Base-by-base conservation (phyloP, 2,329 filamentous ascomycete species). In the Delphinella strobiligena region DNA sequence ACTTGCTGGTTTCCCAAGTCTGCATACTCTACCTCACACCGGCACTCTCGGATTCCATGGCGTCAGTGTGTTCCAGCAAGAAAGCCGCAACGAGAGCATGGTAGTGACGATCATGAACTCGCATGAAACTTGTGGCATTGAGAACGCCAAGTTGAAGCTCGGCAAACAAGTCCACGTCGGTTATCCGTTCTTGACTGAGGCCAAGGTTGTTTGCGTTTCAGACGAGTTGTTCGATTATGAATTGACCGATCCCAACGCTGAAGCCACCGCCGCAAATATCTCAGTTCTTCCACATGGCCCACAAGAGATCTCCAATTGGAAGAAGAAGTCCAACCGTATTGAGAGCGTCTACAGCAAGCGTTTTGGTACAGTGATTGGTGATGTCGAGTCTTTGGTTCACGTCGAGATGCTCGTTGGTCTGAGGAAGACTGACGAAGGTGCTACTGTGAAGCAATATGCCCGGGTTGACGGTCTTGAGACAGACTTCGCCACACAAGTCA, bases 71-170 rank as follows among this genome's bases (percentile, higher is more conserved):
- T 98, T 98, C 66, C 87, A 94, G 56, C 79, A 89, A 51, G 91
- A 96, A 50, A 95, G 88, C 57, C 80, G 86, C 36, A 96, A 96
- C 54, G 88, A 95, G 60, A 98, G 89, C 60, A 88, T 96, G 78
- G 76, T 96, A 17, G 74, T 96, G 41, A 94, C 85, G 2, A 68
- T 98, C 36, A 71, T 79, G 22, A 80, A 85, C 29, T 75, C 83
- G 0, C 85, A 88, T 47, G 63, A 66, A 42, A 78, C 81, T 27
- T 78, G 81, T 35, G 82, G 75, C 47, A 69, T 79, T 16, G 78
- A 83, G 49, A 65, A 74, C 40, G 88, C 88, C 40, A 85, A 86
- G 57, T 63, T 68, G 36, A 89, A 86, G 55, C 71, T 98, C 33
- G 89, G 88, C 33, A 75, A 89, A 60, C 78, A 80, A 44, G 88